Base-by-base conservation (phyloP, 78 protist species). In the Monocercomonoides exilis region DNA sequence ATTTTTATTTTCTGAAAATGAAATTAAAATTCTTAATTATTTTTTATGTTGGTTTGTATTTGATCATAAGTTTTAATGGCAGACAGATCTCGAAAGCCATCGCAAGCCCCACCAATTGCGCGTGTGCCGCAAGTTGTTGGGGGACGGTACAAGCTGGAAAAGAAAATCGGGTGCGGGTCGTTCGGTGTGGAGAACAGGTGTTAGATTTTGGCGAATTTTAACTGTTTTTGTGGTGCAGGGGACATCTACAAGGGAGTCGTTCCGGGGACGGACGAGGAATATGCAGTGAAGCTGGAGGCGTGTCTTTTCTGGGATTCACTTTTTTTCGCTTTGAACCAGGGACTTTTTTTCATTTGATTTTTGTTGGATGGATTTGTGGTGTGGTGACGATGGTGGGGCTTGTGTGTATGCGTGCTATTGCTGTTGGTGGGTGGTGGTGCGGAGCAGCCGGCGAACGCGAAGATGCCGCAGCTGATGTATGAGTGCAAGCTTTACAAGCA, bases 381-480 rank as follows among this genome's bases (percentile, higher is more conserved):
- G n/a, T n/a, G n/a, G n/a, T n/a, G n/a, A n/a, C n/a, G n/a, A n/a
- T n/a, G n/a, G n/a, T n/a, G n/a, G n/a, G n/a, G n/a, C n/a, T n/a
- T n/a, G n/a, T n/a, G n/a, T n/a, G n/a, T n/a, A n/a, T n/a, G n/a
- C n/a, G n/a, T n/a, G n/a, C n/a, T n/a, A n/a, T n/a, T n/a, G n/a
- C n/a, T 6, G n/a, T 6, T 33, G 21, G 11, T 38, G 82, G 11
- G n/a, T 4, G 4, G 84, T 36, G 54, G 81, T 1, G 77, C 80
- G 79, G 21, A 81, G 0, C 85, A 89, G 43, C 84, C 84, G 1
- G 46, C 70, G 4, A 32, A 33, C 0, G 2, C 89, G 29, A 33
- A 80, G 3, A 87, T 54, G 43, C 91, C 91, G 0, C 91, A 89
- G 11, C 89, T 89, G 0, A 44, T 77, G 29, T 86, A 89, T 33